These are phyloP conservation scores for Adansonia rubrostipa DNA, from an alignment of 441 rosid genomes.

Conservation along the genomic window DNA sequence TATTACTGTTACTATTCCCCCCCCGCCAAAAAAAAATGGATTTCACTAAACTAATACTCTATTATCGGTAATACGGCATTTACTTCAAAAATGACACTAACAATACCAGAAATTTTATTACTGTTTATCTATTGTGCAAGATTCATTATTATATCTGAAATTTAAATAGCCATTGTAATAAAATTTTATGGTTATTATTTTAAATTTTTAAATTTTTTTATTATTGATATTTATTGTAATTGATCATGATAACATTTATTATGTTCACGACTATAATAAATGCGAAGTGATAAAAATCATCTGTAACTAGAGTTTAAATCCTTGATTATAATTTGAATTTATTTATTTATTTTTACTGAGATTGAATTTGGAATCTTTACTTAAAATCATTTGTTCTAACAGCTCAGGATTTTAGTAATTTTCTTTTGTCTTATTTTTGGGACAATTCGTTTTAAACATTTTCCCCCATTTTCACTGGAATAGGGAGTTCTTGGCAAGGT, in stretches of 20 bases:
- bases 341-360: background rate
- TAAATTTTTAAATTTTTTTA: no score
- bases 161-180: no score
- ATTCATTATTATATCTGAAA: background rate
- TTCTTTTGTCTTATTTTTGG: background rate
- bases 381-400: background rate
- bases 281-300: no score
- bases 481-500: background rate
- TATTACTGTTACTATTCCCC: no score
- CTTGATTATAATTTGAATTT: no score
- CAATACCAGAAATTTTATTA: background rate
- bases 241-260: no score
- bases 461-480: background rate
- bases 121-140: background rate
- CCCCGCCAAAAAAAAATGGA: no score
- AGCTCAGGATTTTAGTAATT: background rate
- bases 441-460: background rate
- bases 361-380: background rate
- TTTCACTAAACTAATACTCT: no score
- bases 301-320: no score
- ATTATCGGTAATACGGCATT: background rate
- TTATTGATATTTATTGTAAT: no score
- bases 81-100: background rate
- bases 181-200: no score
- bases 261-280: no score